phyloP scores from a whole-genome alignment of 2,329 filamentous ascomycete genomes.

The Trichoderma polysporum region DNA sequence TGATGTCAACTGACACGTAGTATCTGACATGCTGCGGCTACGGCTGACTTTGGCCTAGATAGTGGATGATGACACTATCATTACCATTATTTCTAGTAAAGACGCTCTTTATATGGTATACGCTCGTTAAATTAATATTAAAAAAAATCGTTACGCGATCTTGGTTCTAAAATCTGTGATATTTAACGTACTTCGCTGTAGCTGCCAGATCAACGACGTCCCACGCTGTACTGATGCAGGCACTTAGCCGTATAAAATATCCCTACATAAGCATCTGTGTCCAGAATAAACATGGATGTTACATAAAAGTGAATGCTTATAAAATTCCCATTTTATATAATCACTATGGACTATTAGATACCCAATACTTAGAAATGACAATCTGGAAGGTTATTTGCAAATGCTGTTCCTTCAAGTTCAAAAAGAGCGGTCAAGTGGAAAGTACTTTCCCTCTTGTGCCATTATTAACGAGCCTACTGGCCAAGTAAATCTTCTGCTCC shows the following conservation, averaged over 20 bases:
- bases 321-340: background rate
- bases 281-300: background rate
- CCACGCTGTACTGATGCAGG: background rate
- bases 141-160: background rate
- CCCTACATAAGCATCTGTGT: background rate
- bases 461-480: too few relatives aligned
- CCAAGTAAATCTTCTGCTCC: background rate
- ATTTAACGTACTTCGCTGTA: background rate
- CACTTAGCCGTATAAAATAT: background rate
- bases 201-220: background rate
- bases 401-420: too few relatives aligned
- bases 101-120: too few relatives aligned
- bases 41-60: too few relatives aligned
- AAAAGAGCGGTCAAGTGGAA: background rate
- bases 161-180: background rate
- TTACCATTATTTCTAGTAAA: too few relatives aligned
- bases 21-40: background rate
- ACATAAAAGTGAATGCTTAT: background rate
- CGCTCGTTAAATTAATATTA: background rate
- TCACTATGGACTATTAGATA: too few relatives aligned
- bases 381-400: too few relatives aligned
- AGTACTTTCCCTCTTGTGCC: background rate
- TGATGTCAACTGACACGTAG: background rate
- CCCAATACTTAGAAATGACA: too few relatives aligned
- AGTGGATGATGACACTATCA: background rate